Evolutionary conservation across 192 early-diverging fungal genomes (phyloP), one percentile per base, ranked within the genome.

Genomic region (Polychytrium aggregatum): DNA sequence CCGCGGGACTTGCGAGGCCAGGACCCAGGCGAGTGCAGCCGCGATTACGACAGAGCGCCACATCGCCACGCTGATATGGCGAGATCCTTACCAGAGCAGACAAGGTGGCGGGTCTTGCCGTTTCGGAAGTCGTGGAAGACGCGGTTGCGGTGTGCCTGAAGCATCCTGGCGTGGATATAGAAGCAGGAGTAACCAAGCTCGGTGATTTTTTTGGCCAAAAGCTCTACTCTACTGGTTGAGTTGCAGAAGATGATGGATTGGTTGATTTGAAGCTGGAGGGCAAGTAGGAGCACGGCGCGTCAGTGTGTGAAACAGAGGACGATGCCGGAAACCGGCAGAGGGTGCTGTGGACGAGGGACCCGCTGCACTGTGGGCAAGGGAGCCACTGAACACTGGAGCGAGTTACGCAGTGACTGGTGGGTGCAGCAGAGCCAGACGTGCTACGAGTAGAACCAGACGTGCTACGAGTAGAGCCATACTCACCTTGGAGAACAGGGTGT

Each of bases 171-270:
- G 57, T 98, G 95, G 42, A 92, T 95, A 60, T 97, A 98, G 70
- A 94, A 98, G 71, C 95, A 98, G 46, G 91, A 95, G 67, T 97
- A 98, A 25, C 95, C 95, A 18, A 98, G 82, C 53, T 98, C 95
- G n/a, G 95, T 98, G 53, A 98, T 98, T 64, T 98, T 98, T 67
- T 90, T 92, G 44, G 95, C 95, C 46, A 98, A 72, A 41, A 98
- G 82, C 64, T 98, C 95, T 27, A 98, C 95, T 35, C 95, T 86
- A 75, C 87, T 90, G 37, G 95, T 97, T 0, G 95, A 98, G 71
- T 98, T 98, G 66, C 95, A 98, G 63, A 98, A 98, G 61, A 98
- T 98, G 53, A 98, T 98, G 29, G 92, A 97, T 81, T 98, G 95
- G 70, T 98, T 98, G 75, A 98, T 95, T 85, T 98, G 95, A 22